These are phyloP conservation scores for Cyclotella distinguenda DNA, from an alignment of 108 stramenopile genomes.

Conservation along the genomic window DNA sequence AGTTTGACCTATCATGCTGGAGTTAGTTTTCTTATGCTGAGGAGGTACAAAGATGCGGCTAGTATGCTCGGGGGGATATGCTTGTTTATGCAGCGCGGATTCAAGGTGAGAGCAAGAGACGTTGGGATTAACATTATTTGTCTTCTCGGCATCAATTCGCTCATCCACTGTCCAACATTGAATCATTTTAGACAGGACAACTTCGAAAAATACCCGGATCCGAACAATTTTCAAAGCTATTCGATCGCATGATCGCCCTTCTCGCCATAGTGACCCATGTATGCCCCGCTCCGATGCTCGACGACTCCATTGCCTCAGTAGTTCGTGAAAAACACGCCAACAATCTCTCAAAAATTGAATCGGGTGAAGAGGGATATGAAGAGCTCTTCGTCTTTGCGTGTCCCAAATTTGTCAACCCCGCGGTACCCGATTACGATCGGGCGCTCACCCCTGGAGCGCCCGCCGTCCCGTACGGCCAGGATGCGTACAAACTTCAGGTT, in stretches of 20 bases:
- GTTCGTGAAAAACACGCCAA: constrained; percentile 90
- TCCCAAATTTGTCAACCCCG: constrained; percentile 91
- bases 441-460: constrained; percentile 36
- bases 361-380: constrained; percentile 79
- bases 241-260: constrained; percentile 89
- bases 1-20: constrained; percentile 94
- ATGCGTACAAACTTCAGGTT: constrained; percentile 83
- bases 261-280: constrained; percentile 79
- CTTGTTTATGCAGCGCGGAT: constrained; percentile 76
- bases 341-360: constrained; percentile 79
- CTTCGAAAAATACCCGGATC: constrained; percentile 70
- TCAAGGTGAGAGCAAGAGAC: constrained; percentile 63
- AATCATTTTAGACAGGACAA: constrained; percentile 59
- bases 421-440: constrained; percentile 73
- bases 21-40: constrained; percentile 90
- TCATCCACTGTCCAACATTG: too few species aligned
- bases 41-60: constrained; percentile 93
- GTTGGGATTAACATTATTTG: background rate
- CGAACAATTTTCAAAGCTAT: constrained; percentile 80
- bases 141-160: background rate
- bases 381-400: constrained; percentile 85
- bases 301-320: constrained; percentile 66
- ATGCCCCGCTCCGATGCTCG: constrained; percentile 63
- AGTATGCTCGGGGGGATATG: constrained; percentile 71
- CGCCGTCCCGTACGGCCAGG: constrained; percentile 45